phyloP scores from a whole-genome alignment of 805 yeast species.

The Hanseniaspora pseudoguilliermondii region DNA sequence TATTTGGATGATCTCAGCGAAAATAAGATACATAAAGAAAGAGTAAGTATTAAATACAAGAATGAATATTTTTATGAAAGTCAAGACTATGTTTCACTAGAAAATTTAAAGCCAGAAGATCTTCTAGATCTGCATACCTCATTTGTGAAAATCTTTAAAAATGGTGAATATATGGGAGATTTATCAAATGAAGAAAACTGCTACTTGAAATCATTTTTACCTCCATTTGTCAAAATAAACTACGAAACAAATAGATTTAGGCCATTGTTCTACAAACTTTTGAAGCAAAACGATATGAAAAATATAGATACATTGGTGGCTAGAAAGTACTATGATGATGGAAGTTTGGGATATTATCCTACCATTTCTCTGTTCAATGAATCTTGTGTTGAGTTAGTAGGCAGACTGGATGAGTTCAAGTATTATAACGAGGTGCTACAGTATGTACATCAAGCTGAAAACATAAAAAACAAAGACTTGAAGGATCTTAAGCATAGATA shows the following conservation, averaged over 20 bases:
- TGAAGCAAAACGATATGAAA: not conserved
- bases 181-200: constrained; percentile 55
- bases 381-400: constrained; percentile 59
- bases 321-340: constrained; percentile 53
- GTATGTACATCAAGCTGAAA: constrained; percentile 17
- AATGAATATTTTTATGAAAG: constrained; percentile 71
- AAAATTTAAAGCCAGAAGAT: constrained; percentile 21
- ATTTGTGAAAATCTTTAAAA: constrained; percentile 55
- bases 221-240: constrained; percentile 31
- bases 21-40: constrained; percentile 34
- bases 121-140: constrained; percentile 27
- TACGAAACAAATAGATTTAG: constrained; percentile 25
- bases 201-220: constrained; percentile 71
- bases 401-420: constrained; percentile 48
- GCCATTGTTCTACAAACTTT: constrained; percentile 16
- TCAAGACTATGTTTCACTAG: constrained; percentile 38
- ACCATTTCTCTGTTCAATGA: constrained; percentile 70
- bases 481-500: constrained; percentile 49
- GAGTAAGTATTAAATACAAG: constrained; percentile 75
- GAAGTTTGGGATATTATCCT: constrained; percentile 81
- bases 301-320: constrained; percentile 18
- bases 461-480: constrained; percentile 20
- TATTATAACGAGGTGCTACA: constrained; percentile 17
- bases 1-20: constrained; percentile 16
- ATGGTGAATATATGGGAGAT: constrained; percentile 56